Base-by-base conservation (phyloP, 441 rosid species). In the Theobroma grandiflorum region DNA sequence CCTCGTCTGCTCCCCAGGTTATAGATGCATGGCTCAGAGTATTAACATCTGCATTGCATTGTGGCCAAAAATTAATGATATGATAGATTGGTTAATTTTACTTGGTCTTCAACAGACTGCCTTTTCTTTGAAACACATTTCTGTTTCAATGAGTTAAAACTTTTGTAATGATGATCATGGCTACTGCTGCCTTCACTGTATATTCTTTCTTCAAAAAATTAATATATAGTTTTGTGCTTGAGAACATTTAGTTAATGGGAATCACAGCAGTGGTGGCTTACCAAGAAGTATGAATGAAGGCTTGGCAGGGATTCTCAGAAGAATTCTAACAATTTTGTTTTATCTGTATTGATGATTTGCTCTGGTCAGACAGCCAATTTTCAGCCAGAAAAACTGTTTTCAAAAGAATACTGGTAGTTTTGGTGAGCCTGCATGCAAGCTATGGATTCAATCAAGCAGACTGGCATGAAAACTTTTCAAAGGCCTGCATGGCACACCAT, bases 1-100 rank as follows among this genome's bases (percentile, higher is more conserved):
- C 93, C 89, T 66, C 90, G 79, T n/a, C 52, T 79, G 11, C 55
- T 70, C 4, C 82, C 98, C 26, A 91, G 92, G 87, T 74, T 96
- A 20, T 96, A 87, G 31, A 42, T 42, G 26, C 49, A 12, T 26
- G 72, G 9, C 2, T 68, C 22, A 3, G 50, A 12, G 18, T 2
- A 64, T 35, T 35, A 37, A 15, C 49, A 72, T 37, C 18, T 53
- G 75, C 76, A 53, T 18, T 35, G 15, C 47, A 12, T 10, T n/a
- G 20, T 73, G 33, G n/a, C 65, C 38, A 38, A 26, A 67, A 42
- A 22, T 14, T 61, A 61, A 26, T 26, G 65, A 37, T 26, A 26
- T 64, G 11, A 64, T 61, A 80, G 85, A 82, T 80, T 74, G 85
- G 84, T 2, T 52, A 10, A 9, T 59, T 31, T 62, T 71, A 78